Base-by-base conservation (phyloP, 208 protist species). In the Histomonas meleagridis region DNA sequence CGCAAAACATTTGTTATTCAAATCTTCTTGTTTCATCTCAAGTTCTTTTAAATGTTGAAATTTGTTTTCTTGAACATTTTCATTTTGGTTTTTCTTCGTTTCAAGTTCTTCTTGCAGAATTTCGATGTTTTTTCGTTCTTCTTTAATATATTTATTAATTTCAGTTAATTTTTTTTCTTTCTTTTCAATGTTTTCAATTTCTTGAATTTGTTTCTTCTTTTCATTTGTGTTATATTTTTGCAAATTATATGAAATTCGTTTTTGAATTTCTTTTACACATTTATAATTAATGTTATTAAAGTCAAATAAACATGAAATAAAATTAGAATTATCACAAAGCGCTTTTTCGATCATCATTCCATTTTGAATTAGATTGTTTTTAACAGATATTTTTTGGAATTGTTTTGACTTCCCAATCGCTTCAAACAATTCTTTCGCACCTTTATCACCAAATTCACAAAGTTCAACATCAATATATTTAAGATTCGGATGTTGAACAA, bases 291-390 rank as follows among this genome's bases (percentile, higher is more conserved):
- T 86, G 1, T 32, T 48, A 38, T 86, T 86, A 26, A 35, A 86
- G 18, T 86, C 76, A 18, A 40, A 26, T 38, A 55, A n/a, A 1
- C 51, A 40, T 18, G 7, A 86, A 28, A 53, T 38, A 43, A 86
- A 43, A 38, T 12, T 40, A 3, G 40, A 46, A 38, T 86, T 86
- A n/a, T 86, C 76, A 46, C 18, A 51, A n/a, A 86, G 46, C 32
- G 40, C 43, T 16, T 43, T 32, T 38, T 86, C 46, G 38, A 86
- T 86, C 9, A 48, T 16, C 51, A 86, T 55, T 32, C 76, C 76
- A 55, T 86, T 86, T 86, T 40, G 23, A 16, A 86, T 86, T 18
- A 86, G 43, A 49, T 86, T 86, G 46, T 86, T 86, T 35, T 86
- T 86, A 2, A 43, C 46, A 38, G 12, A 26, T 18, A 86, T 7